Percentiles rank a stretch among this genome's conserved stretches.
These are phyloP conservation scores for Plectosphaerella plurivora DNA, from an alignment of 2,329 filamentous ascomycete genomes.

Conservation along the genomic window DNA sequence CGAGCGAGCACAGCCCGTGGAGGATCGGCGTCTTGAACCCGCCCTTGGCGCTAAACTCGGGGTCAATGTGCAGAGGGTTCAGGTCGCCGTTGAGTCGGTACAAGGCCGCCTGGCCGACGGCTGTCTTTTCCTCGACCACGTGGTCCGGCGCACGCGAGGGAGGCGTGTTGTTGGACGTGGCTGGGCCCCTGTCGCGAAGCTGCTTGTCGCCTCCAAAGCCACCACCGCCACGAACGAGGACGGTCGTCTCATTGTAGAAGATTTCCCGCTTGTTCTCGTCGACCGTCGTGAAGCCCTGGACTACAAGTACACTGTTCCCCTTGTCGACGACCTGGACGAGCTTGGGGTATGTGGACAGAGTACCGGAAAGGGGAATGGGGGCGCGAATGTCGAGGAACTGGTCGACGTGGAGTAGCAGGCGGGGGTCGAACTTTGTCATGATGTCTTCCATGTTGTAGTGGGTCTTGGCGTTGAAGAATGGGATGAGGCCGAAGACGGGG, in stretches of 20 bases:
- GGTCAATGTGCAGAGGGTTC: constrained; percentile 41
- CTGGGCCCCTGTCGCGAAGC: constrained; percentile 69
- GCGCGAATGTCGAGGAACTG: constrained; percentile 95
- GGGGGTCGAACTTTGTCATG: constrained; percentile 92
- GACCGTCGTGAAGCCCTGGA: constrained; percentile 78
- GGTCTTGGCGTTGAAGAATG: constrained; percentile 75
- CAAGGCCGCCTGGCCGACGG: constrained; percentile 71
- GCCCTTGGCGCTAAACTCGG: constrained; percentile 31
- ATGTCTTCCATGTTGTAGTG: constrained; percentile 78
- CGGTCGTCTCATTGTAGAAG: constrained; percentile 92
- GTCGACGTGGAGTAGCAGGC: constrained; percentile 98
- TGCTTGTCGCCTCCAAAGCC: constrained; percentile 83
- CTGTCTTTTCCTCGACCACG: constrained; percentile 79
- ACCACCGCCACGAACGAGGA: constrained; percentile 85
- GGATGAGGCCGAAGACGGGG: constrained; percentile 89
- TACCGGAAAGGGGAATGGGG: constrained; percentile 80
- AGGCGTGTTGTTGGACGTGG: constrained; percentile 72
- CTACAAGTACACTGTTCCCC: constrained; percentile 79
- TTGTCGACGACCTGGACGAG: constrained; percentile 96
- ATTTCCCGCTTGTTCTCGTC: constrained; percentile 80
- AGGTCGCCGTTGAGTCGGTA: constrained; percentile 44
- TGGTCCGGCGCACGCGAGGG: constrained; percentile 76
- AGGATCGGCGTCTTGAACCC: constrained; percentile 41
- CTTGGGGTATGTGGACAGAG: constrained; percentile 68
- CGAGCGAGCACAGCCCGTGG: constrained; percentile 70